Base-by-base conservation (phyloP, 2,329 filamentous ascomycete genomes). In the Fusarium miscanthi region DNA sequence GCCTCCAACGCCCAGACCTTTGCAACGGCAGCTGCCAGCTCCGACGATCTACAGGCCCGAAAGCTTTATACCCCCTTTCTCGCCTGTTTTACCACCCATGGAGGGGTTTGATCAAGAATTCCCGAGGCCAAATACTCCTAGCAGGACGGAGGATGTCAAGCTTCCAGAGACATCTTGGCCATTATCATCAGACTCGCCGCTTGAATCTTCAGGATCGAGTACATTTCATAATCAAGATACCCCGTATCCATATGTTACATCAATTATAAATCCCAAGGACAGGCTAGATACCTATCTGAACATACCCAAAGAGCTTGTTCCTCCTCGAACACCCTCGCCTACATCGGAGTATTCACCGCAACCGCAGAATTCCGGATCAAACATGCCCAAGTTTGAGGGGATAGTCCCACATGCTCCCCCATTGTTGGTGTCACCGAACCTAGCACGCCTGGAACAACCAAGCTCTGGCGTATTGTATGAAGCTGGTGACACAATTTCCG, bases 241-340 rank as follows among this genome's bases (percentile, higher is more conserved):
- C 33, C 35, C 66, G 21, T 43, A 64, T 21, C 35, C 64, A 33
- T 48, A 58, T 16, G 40, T 38, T 11, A 19, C 58, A 35, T 58
- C 58, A 5, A 31, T 63, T 3, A 37, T 41, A 4, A n/a, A 45
- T 43, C 56, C 64, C 16, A 41, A 69, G 14, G 35, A 52, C 30
- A 33, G 51, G 19, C 19, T 49, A 21, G 35, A 17, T 5, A 21
- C 66, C 35, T 25, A 54, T 21, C 31, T 58, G 30, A 49, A 49
- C 30, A 16, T 64, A 8, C 69, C 64, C 19, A 52, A 70, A 31
- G 62, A 72, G 41, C 51, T 57, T 27, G 30, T 45, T 10, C 38
- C 54, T 17, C 43, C 65, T 63, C 66, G 31, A 25, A 67, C 68
- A 27, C 66, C 70, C 16, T 73, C 70, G n/a, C 54, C 61, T 38